phyloP scores from a whole-genome alignment of 2,329 filamentous ascomycete species.

The Apiospora pterosperma region DNA sequence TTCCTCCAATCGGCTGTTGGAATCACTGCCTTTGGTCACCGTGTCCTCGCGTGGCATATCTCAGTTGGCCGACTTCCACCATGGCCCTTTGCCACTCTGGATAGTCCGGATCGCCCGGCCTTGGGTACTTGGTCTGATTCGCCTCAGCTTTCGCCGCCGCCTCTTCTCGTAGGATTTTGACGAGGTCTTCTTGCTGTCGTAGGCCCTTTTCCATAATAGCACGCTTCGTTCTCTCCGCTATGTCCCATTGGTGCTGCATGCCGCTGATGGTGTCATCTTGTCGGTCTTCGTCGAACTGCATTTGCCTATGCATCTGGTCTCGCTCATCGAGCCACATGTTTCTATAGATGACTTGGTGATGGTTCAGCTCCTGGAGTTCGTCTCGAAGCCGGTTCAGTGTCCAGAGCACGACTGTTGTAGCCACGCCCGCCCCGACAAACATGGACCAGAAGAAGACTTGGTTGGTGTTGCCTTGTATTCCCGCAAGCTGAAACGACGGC shows the following conservation, averaged over 20 bases:
- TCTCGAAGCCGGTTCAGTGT: conserved; percentile 6
- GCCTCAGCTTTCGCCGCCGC: background rate
- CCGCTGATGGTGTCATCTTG: background rate
- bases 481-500: background rate
- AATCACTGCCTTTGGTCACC: background rate
- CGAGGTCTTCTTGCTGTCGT: background rate
- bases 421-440: background rate
- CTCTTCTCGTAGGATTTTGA: background rate
- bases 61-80: background rate
- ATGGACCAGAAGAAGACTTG: conserved; percentile 10
- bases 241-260: background rate
- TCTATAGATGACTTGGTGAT: conserved; percentile 5
- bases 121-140: background rate
- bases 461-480: conserved; percentile 6
- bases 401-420: background rate
- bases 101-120: background rate
- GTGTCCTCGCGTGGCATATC: background rate
- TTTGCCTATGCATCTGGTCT: background rate
- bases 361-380: conserved; percentile 7
- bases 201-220: background rate
- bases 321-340: conserved; percentile 8
- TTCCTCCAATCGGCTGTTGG: too few species aligned
- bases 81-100: background rate
- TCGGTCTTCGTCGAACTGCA: background rate
- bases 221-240: background rate